These are phyloP conservation scores for Pascua sp. DNA, from an alignment of 1,284 basidiomycete species.

Conservation along the genomic window DNA sequence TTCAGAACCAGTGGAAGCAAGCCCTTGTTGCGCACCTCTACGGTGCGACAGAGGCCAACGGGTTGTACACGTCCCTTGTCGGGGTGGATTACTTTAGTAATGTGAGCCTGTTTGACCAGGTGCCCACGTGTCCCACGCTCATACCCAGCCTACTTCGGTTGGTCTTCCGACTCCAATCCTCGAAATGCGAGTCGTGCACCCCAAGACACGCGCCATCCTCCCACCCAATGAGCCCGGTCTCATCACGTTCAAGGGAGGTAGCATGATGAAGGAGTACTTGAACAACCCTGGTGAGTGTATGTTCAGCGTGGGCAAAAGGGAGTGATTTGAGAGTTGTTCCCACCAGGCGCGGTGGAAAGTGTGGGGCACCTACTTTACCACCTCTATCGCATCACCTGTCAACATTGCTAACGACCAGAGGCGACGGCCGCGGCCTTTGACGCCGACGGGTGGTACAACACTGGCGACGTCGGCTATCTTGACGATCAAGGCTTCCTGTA, in stretches of 20 bases:
- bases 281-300: constrained; percentile 32
- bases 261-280: constrained; percentile 43
- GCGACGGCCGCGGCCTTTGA: constrained; percentile 18
- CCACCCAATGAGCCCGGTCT: constrained; percentile 27
- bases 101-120: neutral
- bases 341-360: constrained; percentile 26
- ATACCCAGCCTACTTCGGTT: neutral
- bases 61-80: constrained; percentile 32
- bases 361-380: constrained; percentile 29
- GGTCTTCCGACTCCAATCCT: constrained; percentile 35
- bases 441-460: constrained; percentile 42
- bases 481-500: constrained; percentile 39
- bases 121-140: too few relatives aligned
- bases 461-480: constrained; percentile 37
- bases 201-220: constrained; percentile 21
- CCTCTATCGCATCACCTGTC: too few relatives aligned
- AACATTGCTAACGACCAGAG: constrained; percentile 19
- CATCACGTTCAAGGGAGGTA: constrained; percentile 31
- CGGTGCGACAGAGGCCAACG: constrained; percentile 44
- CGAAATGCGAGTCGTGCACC: constrained; percentile 38
- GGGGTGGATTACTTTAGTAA: constrained; percentile 35
- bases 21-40: constrained; percentile 24
- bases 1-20: constrained; percentile 30
- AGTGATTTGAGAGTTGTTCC: constrained; percentile 11
- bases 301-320: neutral